phyloP scores from a whole-genome alignment of 176 grass and related monocot species.

The Saccharum spontaneum region DNA sequence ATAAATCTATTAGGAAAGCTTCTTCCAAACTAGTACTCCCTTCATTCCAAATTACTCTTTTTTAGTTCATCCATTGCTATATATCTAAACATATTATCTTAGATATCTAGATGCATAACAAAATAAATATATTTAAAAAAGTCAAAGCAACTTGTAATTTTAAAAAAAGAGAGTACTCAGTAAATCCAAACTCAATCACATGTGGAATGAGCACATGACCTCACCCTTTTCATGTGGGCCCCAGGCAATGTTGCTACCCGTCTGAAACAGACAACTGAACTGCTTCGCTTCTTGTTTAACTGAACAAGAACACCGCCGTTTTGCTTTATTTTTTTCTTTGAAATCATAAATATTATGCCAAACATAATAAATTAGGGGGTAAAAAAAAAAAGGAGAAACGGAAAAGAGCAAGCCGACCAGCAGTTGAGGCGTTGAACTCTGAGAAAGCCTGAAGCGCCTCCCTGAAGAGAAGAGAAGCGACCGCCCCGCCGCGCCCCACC shows the following conservation, averaged over 20 bases:
- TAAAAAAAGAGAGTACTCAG: no score
- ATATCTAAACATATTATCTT: no score
- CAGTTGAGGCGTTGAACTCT: conserved; percentile 6
- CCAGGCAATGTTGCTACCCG: neutral
- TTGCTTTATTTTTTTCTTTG: neutral
- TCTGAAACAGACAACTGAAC: conserved; percentile 17
- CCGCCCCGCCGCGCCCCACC: conserved; percentile 14
- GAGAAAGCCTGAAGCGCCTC: conserved; percentile 8
- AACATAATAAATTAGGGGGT: neutral
- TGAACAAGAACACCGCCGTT: neutral
- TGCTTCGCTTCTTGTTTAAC: neutral
- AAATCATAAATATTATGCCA: neutral
- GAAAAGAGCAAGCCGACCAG: neutral
- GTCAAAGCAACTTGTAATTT: no score
- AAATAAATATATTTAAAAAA: no score
- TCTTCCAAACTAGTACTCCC: no score
- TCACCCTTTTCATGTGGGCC: neutral
- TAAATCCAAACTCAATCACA: neutral
- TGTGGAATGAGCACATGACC: neutral
- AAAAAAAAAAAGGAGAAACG: neutral
- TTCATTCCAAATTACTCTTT: no score
- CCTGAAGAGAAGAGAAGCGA: conserved; percentile 11
- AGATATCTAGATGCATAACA: no score
- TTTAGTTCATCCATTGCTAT: no score
- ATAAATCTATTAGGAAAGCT: neutral